Percentiles rank a stretch among this genome's conserved stretches.
phyloP scores from a whole-genome alignment of 1,284 basidiomycete genomes.

The Phenoliferia sp. region DNA sequence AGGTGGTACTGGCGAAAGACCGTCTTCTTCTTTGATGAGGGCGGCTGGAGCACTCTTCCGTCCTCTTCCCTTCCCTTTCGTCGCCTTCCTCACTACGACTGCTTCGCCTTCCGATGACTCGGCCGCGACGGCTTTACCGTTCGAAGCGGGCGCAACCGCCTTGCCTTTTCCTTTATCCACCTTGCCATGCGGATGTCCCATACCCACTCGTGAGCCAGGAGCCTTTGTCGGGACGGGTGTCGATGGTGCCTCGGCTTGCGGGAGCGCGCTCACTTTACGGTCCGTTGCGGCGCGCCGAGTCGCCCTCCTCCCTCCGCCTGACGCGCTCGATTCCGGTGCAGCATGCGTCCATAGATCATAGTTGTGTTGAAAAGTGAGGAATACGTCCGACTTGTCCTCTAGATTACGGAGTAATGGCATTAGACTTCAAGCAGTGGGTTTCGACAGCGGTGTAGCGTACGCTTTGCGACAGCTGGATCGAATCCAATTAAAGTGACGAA shows the following conservation, averaged over 20 bases:
- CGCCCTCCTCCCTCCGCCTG: slow-evolving; percentile 49
- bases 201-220: background rate
- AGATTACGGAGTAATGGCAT: background rate
- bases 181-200: background rate
- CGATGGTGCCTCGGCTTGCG: background rate
- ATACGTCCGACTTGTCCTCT: slow-evolving; percentile 64
- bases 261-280: slow-evolving; percentile 47
- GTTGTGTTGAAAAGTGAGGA: slow-evolving; percentile 59
- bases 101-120: background rate
- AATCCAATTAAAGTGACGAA: slow-evolving; percentile 68
- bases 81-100: slow-evolving; percentile 1
- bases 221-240: background rate
- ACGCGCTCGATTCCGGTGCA: slow-evolving; percentile 1
- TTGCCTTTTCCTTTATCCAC: slow-evolving; percentile 27
- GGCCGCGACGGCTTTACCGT: background rate
- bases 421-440: background rate
- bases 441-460: background rate
- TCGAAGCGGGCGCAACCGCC: background rate
- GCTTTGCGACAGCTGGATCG: slow-evolving; percentile 68
- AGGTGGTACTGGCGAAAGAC: background rate
- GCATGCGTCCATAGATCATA: slow-evolving; percentile 47
- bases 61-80: slow-evolving; percentile 3
- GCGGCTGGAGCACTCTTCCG: background rate
- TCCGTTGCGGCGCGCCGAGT: slow-evolving; percentile 61
- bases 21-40: background rate